phyloP scores from a whole-genome alignment of 805 yeast species.

The Komagataella mondaviorum region DNA sequence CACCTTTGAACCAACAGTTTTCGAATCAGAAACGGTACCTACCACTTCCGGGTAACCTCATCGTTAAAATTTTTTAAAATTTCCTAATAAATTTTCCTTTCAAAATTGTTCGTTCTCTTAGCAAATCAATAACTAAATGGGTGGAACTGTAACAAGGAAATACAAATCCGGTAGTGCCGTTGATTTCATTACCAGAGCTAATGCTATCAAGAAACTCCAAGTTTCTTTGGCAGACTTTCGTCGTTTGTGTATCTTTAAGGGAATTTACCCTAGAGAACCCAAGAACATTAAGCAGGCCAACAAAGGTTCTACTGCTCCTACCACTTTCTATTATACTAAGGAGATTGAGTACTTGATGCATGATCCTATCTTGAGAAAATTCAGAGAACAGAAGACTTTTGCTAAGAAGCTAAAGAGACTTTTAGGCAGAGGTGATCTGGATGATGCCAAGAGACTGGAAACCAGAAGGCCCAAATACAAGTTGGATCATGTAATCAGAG shows the following conservation, averaged over 20 bases:
- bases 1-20: neutral
- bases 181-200: slow-evolving; percentile 87
- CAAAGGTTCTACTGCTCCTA: slow-evolving; percentile 94
- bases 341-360: slow-evolving; percentile 92
- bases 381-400: slow-evolving; percentile 92
- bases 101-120: neutral
- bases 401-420: slow-evolving; percentile 84
- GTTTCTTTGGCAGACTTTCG: slow-evolving; percentile 93
- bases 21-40: neutral
- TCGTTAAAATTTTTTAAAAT: neutral
- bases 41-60: neutral
- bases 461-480: slow-evolving; percentile 71
- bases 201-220: slow-evolving; percentile 85
- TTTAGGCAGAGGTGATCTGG: slow-evolving; percentile 82
- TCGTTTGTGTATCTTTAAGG: slow-evolving; percentile 94
- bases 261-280: slow-evolving; percentile 95
- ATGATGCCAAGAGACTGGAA: slow-evolving; percentile 79
- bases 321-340: slow-evolving; percentile 85
- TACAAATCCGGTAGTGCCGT: slow-evolving; percentile 82
- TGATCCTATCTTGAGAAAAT: slow-evolving; percentile 84
- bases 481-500: slow-evolving; percentile 83
- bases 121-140: slow-evolving; percentile 40
- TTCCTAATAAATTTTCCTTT: neutral
- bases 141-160: slow-evolving; percentile 21
- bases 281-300: slow-evolving; percentile 92